Conservation (phyloP, 371 early-diverging fungal genomes). For the Lichtheimia corymbifera region DNA sequence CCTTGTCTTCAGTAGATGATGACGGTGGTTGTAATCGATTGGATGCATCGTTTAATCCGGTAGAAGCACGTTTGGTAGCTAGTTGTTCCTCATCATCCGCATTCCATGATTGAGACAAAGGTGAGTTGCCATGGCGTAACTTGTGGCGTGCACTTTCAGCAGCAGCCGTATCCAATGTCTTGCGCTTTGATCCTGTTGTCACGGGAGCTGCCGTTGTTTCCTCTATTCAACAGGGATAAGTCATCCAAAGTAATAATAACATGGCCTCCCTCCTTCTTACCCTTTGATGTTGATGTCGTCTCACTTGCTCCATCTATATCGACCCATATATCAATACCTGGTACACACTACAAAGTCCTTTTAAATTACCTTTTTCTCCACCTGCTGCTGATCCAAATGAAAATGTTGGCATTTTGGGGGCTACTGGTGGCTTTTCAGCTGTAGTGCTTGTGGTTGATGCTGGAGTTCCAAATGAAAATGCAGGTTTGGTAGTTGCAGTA, state of each 20-base stretch:
- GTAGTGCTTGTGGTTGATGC: neutral
- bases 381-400: neutral
- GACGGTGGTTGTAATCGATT: neutral
- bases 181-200: conserved; percentile 1
- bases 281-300: neutral
- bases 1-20: neutral
- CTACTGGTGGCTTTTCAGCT: neutral
- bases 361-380: neutral
- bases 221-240: neutral
- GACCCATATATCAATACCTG: neutral
- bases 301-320: neutral
- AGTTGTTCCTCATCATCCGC: conserved; percentile 5
- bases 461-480: conserved; percentile 3
- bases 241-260: neutral
- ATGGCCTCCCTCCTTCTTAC: neutral
- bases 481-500: neutral
- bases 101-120: conserved; percentile 10
- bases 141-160: neutral
- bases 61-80: neutral
- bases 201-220: neutral
- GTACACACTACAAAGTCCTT: neutral
- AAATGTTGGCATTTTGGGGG: neutral
- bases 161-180: neutral
- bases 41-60: no score
- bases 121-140: conserved; percentile 9